Evolutionary conservation across 768 basidiomycete species (phyloP).

Genomic region (Pleurotus giganteus): DNA sequence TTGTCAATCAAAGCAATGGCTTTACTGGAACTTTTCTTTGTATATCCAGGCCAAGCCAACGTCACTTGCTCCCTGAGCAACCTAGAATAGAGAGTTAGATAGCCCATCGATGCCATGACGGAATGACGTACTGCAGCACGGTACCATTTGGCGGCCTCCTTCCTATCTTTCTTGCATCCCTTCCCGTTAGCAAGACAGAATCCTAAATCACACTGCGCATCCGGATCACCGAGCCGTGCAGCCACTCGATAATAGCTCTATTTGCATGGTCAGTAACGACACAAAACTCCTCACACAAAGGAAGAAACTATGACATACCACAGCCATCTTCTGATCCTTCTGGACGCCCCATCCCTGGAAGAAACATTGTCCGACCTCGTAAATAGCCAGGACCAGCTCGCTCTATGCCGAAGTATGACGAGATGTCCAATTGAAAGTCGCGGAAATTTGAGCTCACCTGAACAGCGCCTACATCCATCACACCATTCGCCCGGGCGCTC

Average conservation of each 20-base stretch:
- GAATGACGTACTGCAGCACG: constrained; percentile 66
- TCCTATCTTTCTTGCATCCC: constrained; percentile 86
- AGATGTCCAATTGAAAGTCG: neutral
- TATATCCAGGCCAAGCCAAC: constrained; percentile 89
- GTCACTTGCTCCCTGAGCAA: constrained; percentile 72
- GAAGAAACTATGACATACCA: constrained; percentile 57
- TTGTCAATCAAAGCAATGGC: neutral
- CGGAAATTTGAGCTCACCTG: constrained; percentile 34
- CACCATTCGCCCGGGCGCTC: constrained; percentile 46
- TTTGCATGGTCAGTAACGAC: neutral
- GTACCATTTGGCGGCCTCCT: constrained; percentile 88
- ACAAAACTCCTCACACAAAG: neutral
- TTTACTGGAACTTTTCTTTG: constrained; percentile 75
- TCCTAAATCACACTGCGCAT: constrained; percentile 84
- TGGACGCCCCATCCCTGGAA: constrained; percentile 88
- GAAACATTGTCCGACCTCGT: constrained; percentile 92
- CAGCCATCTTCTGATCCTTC: constrained; percentile 89
- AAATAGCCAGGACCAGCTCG: constrained; percentile 85
- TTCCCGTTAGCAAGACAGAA: constrained; percentile 86
- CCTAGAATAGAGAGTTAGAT: constrained; percentile 19
- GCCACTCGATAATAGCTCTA: constrained; percentile 82
- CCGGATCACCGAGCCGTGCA: constrained; percentile 79
- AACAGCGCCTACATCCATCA: constrained; percentile 50
- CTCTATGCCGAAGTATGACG: constrained; percentile 36
- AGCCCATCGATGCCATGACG: neutral